Percentiles rank a stretch among this genome's conserved stretches.
Conservation (phyloP, 1,284 basidiomycete species). For the Pterula multifida region DNA sequence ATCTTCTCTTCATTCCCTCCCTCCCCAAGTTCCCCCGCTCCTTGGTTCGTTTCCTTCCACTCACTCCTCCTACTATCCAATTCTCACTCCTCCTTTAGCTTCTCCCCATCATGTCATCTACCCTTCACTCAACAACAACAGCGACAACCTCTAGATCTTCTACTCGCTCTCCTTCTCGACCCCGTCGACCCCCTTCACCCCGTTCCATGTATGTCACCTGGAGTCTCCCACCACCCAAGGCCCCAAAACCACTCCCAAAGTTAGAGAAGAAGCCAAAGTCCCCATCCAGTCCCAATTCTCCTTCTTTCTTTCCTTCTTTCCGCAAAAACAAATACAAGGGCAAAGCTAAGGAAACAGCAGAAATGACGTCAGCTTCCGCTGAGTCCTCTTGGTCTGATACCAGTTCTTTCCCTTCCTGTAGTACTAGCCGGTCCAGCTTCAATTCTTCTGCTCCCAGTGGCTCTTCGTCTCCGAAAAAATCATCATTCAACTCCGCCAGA, state of each 20-base stretch:
- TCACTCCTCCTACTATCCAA: not conserved
- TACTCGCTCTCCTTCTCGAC: not conserved
- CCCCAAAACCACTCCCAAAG: not conserved
- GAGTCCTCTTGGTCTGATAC: not conserved
- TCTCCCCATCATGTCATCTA: not conserved
- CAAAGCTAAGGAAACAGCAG: not conserved
- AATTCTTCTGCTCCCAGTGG: not conserved
- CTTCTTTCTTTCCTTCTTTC: not conserved
- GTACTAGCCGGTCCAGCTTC: not conserved
- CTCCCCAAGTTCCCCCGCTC: no score
- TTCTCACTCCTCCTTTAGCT: no score
- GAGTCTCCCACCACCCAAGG: not conserved
- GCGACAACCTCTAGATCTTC: not conserved
- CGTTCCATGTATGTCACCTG: not conserved
- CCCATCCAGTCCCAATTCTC: not conserved
- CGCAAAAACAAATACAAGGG: not conserved
- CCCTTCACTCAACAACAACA: not conserved
- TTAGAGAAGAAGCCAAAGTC: not conserved
- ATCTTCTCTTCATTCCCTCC: no score
- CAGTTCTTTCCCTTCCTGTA: not conserved
- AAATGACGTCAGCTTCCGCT: not conserved
- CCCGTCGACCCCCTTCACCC: not conserved
- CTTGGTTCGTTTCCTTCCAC: not conserved
- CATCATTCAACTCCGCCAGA: not conserved
- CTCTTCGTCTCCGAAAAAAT: not conserved